Conservation (phyloP, 257 asterid species). For the Jaltomata sinuosa region DNA sequence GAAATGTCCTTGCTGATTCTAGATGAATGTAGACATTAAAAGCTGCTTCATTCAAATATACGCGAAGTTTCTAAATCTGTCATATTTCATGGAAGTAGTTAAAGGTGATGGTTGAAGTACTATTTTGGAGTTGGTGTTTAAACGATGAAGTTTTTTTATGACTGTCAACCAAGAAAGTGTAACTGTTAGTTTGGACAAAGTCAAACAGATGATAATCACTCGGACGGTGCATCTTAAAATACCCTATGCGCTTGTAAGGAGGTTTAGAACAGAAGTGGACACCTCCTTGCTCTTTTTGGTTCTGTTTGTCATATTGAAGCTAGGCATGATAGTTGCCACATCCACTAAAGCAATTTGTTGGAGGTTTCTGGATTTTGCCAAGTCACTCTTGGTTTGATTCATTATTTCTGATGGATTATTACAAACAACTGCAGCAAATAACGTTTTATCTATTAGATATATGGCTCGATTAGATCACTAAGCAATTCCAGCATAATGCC, state of each 20-base stretch:
- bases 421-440: neutral
- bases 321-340: neutral
- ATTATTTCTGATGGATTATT: neutral
- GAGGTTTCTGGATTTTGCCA: neutral
- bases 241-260: neutral
- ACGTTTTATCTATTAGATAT: neutral
- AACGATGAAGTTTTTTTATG: neutral
- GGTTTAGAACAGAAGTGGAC: neutral
- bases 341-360: neutral
- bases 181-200: neutral
- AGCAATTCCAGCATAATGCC: neutral
- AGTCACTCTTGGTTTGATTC: neutral
- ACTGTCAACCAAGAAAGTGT: neutral
- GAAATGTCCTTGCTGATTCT: neutral
- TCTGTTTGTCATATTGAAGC: neutral
- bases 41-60: neutral
- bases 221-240: neutral
- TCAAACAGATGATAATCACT: neutral
- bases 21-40: neutral
- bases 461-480: neutral
- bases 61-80: neutral
- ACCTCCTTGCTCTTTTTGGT: neutral
- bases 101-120: neutral
- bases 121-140: neutral
- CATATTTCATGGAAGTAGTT: neutral